phyloP scores from a whole-genome alignment of 768 basidiomycete species.

The Russula olivacea region DNA sequence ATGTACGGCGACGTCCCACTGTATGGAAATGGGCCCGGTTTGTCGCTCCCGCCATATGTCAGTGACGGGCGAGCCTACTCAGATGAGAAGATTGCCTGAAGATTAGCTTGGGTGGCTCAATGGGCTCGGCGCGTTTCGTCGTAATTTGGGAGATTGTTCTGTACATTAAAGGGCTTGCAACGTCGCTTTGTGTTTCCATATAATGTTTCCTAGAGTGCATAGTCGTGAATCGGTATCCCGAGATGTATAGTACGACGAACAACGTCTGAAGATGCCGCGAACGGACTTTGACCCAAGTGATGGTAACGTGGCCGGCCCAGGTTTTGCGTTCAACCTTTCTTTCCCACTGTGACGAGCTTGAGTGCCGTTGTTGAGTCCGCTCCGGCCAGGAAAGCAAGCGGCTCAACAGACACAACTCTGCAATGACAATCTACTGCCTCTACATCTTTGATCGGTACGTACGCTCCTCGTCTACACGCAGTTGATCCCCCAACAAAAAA shows the following conservation, averaged over 20 bases:
- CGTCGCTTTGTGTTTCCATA: not conserved
- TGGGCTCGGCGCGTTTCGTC: constrained; percentile 13
- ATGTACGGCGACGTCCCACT: constrained; percentile 39
- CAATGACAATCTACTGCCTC: constrained; percentile 81
- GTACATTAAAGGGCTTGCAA: not conserved
- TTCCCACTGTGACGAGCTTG: too few species aligned
- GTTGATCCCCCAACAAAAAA: not conserved
- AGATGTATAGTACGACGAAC: not conserved
- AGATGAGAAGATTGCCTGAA: constrained; percentile 31
- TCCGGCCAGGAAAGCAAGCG: not conserved
- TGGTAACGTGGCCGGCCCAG: not conserved
- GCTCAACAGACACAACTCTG: not conserved
- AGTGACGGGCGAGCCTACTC: constrained; percentile 26
- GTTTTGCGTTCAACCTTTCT: too few species aligned
- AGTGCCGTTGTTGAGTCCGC: too few species aligned
- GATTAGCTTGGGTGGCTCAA: constrained; percentile 25
- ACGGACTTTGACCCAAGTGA: not conserved
- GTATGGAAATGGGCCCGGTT: constrained; percentile 31
- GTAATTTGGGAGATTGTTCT: not conserved
- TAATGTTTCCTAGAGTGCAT: not conserved
- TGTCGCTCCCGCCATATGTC: constrained; percentile 27
- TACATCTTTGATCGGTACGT: constrained; percentile 89
- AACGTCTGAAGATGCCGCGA: not conserved
- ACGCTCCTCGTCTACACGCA: not conserved
- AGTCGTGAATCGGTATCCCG: not conserved